Conservation (phyloP, 2,329 filamentous ascomycete species). For the Aspergillus unguis region DNA sequence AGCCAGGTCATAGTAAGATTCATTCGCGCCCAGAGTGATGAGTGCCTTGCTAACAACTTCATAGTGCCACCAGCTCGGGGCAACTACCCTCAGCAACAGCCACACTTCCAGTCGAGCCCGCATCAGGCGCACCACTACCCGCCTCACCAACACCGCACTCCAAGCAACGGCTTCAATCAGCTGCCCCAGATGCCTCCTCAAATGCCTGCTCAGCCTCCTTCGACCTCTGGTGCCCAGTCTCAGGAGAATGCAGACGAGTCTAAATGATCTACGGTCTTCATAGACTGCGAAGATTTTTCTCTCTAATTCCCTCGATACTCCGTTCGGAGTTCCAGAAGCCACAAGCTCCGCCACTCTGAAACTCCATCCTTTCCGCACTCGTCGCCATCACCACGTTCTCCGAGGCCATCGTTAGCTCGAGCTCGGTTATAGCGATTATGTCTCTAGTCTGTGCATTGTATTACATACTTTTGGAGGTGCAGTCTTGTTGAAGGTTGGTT, state of each 20-base stretch:
- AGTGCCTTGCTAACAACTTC: conserved; percentile 36
- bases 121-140: conserved; percentile 63
- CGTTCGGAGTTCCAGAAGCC: conserved; percentile 9
- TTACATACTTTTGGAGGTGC: conserved; percentile 7
- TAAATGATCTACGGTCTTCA: conserved; percentile 39
- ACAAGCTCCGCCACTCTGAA: conserved; percentile 7
- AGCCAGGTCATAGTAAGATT: conserved; percentile 70
- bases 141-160: conserved; percentile 54
- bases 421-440: background rate
- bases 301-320: conserved; percentile 4
- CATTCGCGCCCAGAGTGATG: conserved; percentile 9
- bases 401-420: conserved; percentile 13
- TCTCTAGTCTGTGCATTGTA: conserved; percentile 7
- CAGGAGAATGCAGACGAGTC: conserved; percentile 46
- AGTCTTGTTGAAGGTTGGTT: conserved; percentile 13
- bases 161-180: conserved; percentile 56
- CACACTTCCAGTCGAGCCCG: conserved; percentile 64
- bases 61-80: conserved; percentile 59
- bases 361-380: conserved; percentile 3
- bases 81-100: conserved; percentile 59
- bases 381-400: conserved; percentile 7
- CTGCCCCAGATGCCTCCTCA: conserved; percentile 44
- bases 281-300: conserved; percentile 8
- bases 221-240: conserved; percentile 38
- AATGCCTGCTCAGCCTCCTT: conserved; percentile 38